Evolutionary conservation across 345 rosid genomes (phyloP), one percentile per base, ranked within the genome.

Genomic region (Syzygium aromaticum): DNA sequence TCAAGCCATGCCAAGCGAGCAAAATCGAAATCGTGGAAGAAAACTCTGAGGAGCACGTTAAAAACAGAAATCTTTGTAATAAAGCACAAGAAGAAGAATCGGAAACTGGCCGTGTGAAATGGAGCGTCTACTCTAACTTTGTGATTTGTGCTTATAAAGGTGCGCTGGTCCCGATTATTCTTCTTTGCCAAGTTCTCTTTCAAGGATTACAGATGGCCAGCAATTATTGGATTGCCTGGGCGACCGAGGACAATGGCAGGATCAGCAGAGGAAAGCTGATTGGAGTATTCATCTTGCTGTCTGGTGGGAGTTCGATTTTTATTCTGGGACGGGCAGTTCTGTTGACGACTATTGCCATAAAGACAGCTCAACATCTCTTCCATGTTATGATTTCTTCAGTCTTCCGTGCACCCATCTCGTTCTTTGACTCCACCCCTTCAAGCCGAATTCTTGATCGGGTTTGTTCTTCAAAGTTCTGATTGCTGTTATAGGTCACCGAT

Each of bases 141-240:
- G 85, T 92, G 38, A 91, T 94, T 54, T 84, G 91, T 56, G 86
- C 88, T 28, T 86, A 88, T 59, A 88, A 86, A 54, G 90, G 90
- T n/a, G 87, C 87, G 46, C 88, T 88, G n/a, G 86, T 88, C 80
- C 90, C 88, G 4, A 77, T 88, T 15, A 84, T 84, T 33, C 88
- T 88, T 84, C 73, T 86, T 10, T 88, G 90, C 56, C 88, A 88
- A 11, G 86, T 88, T 49, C 88, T 88, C 82, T 88, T 94, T 90
- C 98, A 95, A 85, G 95, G 93, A 77, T 92, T 94, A 51, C 95
- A 94, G 78, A 93, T 94, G 89, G 93, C 92, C 7, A 95, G 96
- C 93, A 94, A 92, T 84, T 95, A 94, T 89, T 95, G 96, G 98
- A 91, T 95, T 86, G 94, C 96, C 59, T 94, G 95, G 95, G 95